Evolutionary conservation across 2,329 filamentous ascomycete genomes (phyloP).

Genomic region (Cercospora zeina): DNA sequence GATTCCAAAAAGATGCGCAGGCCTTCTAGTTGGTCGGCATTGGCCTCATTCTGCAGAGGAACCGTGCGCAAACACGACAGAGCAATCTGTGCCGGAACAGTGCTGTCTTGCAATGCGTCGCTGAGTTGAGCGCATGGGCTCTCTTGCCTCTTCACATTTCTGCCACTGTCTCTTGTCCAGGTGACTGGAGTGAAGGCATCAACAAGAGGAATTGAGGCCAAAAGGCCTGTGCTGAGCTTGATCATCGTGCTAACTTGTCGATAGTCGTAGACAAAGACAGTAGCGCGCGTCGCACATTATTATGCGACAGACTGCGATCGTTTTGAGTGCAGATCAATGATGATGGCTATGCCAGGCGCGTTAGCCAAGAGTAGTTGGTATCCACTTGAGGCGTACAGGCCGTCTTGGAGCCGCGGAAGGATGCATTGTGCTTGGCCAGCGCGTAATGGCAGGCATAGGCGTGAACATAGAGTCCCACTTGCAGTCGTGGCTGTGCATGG

Average conservation of each 20-base stretch:
- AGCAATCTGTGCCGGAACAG: slow-evolving; percentile 7
- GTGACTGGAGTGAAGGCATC: not conserved
- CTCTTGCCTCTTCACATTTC: slow-evolving; percentile 2
- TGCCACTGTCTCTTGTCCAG: not conserved
- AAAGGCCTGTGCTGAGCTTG: not conserved
- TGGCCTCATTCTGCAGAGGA: slow-evolving; percentile 14
- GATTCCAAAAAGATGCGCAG: slow-evolving; percentile 36
- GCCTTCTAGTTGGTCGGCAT: slow-evolving; percentile 12
- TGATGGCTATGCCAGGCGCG: not conserved
- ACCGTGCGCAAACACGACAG: slow-evolving; percentile 13
- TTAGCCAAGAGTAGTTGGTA: slow-evolving; percentile 11
- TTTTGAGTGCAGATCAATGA: not conserved
- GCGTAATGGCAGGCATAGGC: slow-evolving; percentile 6
- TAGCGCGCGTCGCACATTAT: not conserved
- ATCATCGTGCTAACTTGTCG: not conserved
- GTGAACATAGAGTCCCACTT: not conserved
- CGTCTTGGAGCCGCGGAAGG: slow-evolving; percentile 10
- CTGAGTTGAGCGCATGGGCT: slow-evolving; percentile 9
- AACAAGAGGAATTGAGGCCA: not conserved
- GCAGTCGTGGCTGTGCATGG: slow-evolving; percentile 1
- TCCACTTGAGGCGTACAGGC: slow-evolving; percentile 3
- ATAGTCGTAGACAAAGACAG: not conserved
- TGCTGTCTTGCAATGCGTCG: not conserved
- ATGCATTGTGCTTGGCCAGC: slow-evolving; percentile 10
- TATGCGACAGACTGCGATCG: not conserved